phyloP scores from a whole-genome alignment of 2,329 filamentous ascomycete genomes.

The Plenodomus lindquistii region DNA sequence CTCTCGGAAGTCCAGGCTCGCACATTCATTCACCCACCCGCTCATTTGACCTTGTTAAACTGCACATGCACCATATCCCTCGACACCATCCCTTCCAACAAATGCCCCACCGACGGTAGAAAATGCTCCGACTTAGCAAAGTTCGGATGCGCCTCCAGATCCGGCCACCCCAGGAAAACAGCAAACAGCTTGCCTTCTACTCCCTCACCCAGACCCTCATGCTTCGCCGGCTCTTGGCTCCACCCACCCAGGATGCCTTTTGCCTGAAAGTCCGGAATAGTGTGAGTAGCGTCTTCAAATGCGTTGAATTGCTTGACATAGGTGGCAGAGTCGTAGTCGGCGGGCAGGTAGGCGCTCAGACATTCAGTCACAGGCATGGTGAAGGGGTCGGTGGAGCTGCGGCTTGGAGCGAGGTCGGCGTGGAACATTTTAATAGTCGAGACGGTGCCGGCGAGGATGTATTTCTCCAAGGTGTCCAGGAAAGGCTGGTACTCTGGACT shows the following conservation, averaged over 20 bases:
- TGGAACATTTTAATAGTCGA: conserved; percentile 37
- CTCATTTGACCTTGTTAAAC: conserved; percentile 16
- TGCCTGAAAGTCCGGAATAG: conserved; percentile 32
- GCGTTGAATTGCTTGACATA: conserved; percentile 39
- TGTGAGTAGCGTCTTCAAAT: conserved; percentile 43
- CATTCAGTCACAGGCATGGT: conserved; percentile 57
- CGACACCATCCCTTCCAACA: conserved; percentile 50
- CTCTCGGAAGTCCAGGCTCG: not conserved
- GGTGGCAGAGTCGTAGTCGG: conserved; percentile 25
- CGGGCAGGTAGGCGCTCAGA: conserved; percentile 49
- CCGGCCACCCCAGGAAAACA: conserved; percentile 57
- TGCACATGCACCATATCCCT: conserved; percentile 47
- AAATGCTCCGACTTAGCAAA: conserved; percentile 54
- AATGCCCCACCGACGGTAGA: conserved; percentile 42
- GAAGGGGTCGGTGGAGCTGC: conserved; percentile 28
- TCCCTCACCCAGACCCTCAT: conserved; percentile 20
- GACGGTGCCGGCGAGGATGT: conserved; percentile 31
- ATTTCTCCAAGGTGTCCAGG: conserved; percentile 27
- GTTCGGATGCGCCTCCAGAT: conserved; percentile 53
- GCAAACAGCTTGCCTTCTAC: conserved; percentile 46
- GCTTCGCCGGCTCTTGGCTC: conserved; percentile 36
- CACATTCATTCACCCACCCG: not conserved
- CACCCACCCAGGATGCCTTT: conserved; percentile 38
- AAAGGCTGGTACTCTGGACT: conserved; percentile 46
- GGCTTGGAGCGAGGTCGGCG: conserved; percentile 20